phyloP scores from a whole-genome alignment of 768 basidiomycete species.

The Fibroporia radiculosa region DNA sequence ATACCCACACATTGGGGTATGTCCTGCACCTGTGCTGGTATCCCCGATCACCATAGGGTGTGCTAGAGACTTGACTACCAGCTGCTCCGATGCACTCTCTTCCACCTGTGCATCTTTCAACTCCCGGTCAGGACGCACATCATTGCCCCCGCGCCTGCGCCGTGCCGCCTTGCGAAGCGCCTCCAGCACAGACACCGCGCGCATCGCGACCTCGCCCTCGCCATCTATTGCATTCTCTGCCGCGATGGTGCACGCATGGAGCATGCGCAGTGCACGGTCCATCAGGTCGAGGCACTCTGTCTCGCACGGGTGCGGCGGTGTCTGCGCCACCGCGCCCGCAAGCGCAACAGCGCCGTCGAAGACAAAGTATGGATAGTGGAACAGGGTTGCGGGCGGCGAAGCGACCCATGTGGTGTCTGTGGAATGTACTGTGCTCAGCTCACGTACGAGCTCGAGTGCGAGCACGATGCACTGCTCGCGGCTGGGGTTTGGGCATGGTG shows the following conservation, averaged over 20 bases:
- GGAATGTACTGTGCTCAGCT: constrained; percentile 34
- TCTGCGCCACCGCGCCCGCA: constrained; percentile 32
- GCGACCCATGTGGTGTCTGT: constrained; percentile 16
- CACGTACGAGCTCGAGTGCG: constrained; percentile 35
- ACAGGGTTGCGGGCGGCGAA: constrained; percentile 8
- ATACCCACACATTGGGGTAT: too few species aligned
- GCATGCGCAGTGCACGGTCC: constrained; percentile 30
- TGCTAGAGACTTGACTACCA: too few species aligned
- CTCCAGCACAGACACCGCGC: constrained; percentile 32
- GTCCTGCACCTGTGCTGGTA: too few species aligned
- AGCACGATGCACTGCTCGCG: constrained; percentile 31
- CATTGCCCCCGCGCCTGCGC: constrained; percentile 11
- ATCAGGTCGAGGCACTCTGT: constrained; percentile 31
- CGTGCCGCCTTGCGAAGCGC: constrained; percentile 25
- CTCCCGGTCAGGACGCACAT: too few species aligned
- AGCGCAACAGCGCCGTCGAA: constrained; percentile 43
- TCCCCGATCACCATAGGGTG: too few species aligned
- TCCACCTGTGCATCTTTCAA: too few species aligned
- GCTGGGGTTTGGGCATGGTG: constrained; percentile 23
- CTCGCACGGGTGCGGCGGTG: constrained; percentile 25
- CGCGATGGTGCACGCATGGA: constrained; percentile 16
- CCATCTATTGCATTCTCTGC: constrained; percentile 20
- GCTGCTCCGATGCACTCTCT: too few species aligned
- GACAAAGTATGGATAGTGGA: constrained; percentile 21
- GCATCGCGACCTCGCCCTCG: constrained; percentile 29